Evolutionary conservation across 108 stramenopile species (phyloP).

Genomic region (Asterionellopsis glacialis): DNA sequence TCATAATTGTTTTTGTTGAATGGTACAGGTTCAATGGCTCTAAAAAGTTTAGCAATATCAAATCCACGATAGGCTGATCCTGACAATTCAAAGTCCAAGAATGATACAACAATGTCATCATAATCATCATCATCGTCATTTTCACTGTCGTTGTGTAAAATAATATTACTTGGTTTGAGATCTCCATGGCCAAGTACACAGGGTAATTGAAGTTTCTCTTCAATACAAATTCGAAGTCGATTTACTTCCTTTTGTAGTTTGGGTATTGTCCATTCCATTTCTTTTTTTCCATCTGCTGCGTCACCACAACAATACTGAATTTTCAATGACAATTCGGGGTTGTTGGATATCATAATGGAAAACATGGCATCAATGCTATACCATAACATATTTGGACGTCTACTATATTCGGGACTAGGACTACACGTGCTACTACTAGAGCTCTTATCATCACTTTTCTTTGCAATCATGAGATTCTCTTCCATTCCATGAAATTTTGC

Average conservation of each 20-base stretch:
- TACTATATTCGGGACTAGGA: background rate
- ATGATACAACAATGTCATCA: background rate
- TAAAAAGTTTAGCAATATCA: conserved; percentile 23
- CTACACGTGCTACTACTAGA: no score
- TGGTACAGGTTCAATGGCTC: background rate
- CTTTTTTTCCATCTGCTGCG: background rate
- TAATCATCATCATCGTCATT: background rate
- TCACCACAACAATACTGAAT: conserved; percentile 15
- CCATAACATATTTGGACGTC: no score
- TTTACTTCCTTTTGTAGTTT: conserved; percentile 1
- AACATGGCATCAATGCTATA: no score
- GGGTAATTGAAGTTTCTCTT: conserved; percentile 4
- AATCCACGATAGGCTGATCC: conserved; percentile 14
- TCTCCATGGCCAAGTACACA: conserved; percentile 18
- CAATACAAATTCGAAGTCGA: background rate
- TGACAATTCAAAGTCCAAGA: conserved; percentile 16
- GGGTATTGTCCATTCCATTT: conserved; percentile 2
- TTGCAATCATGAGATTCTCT: background rate
- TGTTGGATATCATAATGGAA: no score
- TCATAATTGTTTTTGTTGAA: background rate
- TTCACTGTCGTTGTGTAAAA: background rate
- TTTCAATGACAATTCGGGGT: background rate
- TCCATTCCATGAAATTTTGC: conserved; percentile 3
- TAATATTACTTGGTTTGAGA: conserved; percentile 18
- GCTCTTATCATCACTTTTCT: no score